These are phyloP conservation scores for Lactarius quietus DNA, from an alignment of 768 basidiomycete genomes.

Conservation along the genomic window DNA sequence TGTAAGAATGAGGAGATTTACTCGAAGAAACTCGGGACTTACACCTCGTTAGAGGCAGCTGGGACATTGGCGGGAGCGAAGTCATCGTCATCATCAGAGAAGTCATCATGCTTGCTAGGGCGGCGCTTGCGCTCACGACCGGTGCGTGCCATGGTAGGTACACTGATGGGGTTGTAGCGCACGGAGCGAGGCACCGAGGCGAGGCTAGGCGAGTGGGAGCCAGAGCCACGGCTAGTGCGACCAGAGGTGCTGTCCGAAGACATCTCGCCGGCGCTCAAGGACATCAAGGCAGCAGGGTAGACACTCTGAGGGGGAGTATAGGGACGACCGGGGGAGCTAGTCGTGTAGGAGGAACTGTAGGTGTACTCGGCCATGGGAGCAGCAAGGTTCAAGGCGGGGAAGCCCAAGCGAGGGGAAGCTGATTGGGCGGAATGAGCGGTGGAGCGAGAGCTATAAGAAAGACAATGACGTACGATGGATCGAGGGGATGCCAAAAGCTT, in stretches of 20 bases:
- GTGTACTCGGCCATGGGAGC: constrained; percentile 58
- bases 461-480: constrained; percentile 54
- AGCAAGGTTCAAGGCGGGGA: constrained; percentile 57
- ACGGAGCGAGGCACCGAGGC: constrained; percentile 70
- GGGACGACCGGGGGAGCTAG: constrained; percentile 52
- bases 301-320: constrained; percentile 70
- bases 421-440: constrained; percentile 17
- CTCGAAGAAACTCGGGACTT: constrained; percentile 29
- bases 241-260: constrained; percentile 71
- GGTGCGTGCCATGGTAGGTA: constrained; percentile 47
- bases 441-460: constrained; percentile 18
- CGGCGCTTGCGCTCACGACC: constrained; percentile 44
- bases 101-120: constrained; percentile 48
- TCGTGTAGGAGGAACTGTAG: constrained; percentile 52
- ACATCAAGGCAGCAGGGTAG: constrained; percentile 70
- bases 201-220: constrained; percentile 51
- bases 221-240: constrained; percentile 64
- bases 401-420: constrained; percentile 57
- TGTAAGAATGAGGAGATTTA: not conserved
- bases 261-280: constrained; percentile 63
- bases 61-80: constrained; percentile 54
- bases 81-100: constrained; percentile 73
- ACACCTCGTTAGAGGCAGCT: constrained; percentile 51
- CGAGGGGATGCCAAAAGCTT: constrained; percentile 52
- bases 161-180: constrained; percentile 69